Evolutionary conservation across 495 filamentous ascomycete genomes (phyloP).

Genomic region (Bathelium albidoporum): DNA sequence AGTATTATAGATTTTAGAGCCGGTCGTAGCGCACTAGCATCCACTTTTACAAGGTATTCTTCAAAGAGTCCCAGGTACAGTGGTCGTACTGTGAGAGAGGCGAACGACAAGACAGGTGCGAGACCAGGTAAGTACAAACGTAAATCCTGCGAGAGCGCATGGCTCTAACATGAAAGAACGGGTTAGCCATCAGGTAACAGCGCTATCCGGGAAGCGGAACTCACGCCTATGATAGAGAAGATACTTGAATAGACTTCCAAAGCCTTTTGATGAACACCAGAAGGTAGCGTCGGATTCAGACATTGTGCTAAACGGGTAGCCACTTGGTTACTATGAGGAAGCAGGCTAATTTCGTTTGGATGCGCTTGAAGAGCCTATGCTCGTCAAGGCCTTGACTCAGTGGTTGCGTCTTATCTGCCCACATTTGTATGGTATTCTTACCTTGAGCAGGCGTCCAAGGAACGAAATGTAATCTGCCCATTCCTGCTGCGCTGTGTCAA

Average conservation of each 20-base stretch:
- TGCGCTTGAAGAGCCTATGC: conserved; percentile 77
- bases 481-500: conserved; percentile 89
- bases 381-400: conserved; percentile 9
- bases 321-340: conserved; percentile 76
- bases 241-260: conserved; percentile 88
- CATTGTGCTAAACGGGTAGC: conserved; percentile 91
- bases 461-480: conserved; percentile 99
- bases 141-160: conserved; percentile 70
- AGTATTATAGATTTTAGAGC: conserved; percentile 83
- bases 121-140: conserved; percentile 82
- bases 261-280: conserved; percentile 96
- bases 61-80: conserved; percentile 77
- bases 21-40: conserved; percentile 61
- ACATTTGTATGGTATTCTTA: conserved; percentile 26
- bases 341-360: conserved; percentile 54
- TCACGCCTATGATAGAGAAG: conserved; percentile 59
- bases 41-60: conserved; percentile 60
- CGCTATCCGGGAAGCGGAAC: conserved; percentile 25
- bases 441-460: conserved; percentile 82
- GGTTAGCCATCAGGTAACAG: conserved; percentile 18
- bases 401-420: neutral
- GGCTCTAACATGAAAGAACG: conserved; percentile 34
- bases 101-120: conserved; percentile 79
- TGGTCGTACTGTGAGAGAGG: conserved; percentile 77
- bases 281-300: conserved; percentile 82